Evolutionary conservation across 352 stramenopile genomes (phyloP).

Genomic region (Phytophthora constricta): DNA sequence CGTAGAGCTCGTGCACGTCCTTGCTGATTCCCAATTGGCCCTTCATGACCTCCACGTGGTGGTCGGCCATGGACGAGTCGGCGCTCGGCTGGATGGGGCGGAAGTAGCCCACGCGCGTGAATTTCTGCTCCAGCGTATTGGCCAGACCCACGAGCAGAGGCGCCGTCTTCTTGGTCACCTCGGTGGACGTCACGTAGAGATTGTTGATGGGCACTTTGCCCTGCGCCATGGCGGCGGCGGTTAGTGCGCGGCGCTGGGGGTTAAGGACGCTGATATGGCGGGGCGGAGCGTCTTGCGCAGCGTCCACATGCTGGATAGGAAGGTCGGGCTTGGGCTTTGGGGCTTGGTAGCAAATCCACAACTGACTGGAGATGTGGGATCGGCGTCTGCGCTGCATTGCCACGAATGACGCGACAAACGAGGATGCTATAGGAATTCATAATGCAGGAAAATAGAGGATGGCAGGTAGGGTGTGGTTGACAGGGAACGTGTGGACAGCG

Average conservation of each 20-base stretch:
- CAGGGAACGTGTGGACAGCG: background rate
- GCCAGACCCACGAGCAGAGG: slow-evolving; percentile 74
- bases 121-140: slow-evolving; percentile 79
- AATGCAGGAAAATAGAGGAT: background rate
- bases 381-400: slow-evolving; percentile 19
- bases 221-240: slow-evolving; percentile 41
- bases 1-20: slow-evolving; percentile 52
- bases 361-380: slow-evolving; percentile 26
- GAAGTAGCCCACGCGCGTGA: slow-evolving; percentile 76
- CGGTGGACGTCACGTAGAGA: slow-evolving; percentile 76
- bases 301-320: slow-evolving; percentile 20
- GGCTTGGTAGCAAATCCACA: slow-evolving; percentile 25
- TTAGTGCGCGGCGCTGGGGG: slow-evolving; percentile 34
- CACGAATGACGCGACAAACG: background rate
- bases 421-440: background rate
- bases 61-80: slow-evolving; percentile 44
- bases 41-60: slow-evolving; percentile 78
- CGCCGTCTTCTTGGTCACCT: slow-evolving; percentile 65
- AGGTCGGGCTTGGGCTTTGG: background rate
- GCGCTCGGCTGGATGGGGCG: slow-evolving; percentile 66
- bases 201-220: slow-evolving; percentile 63
- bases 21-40: slow-evolving; percentile 60
- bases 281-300: slow-evolving; percentile 25
- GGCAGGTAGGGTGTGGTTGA: background rate
- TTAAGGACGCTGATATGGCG: slow-evolving; percentile 6